These are phyloP conservation scores for Cicer pinnatifidum DNA, from an alignment of 306 rosid genomes.

Conservation along the genomic window DNA sequence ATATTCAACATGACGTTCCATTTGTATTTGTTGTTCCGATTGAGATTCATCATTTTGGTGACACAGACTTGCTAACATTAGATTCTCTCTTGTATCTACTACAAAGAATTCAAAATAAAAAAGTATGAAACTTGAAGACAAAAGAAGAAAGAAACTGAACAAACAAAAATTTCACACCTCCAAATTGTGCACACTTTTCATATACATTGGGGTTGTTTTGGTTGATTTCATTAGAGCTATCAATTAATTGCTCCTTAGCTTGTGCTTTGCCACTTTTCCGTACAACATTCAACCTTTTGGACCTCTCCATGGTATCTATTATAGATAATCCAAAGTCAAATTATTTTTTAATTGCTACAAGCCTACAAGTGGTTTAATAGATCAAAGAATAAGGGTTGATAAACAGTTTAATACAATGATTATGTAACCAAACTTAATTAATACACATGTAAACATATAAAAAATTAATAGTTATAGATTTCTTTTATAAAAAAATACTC, in stretches of 20 bases:
- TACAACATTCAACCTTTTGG: constrained; percentile 5
- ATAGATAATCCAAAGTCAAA: background rate
- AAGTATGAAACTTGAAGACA: constrained; percentile 14
- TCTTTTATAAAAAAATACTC: background rate
- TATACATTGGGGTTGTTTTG: background rate
- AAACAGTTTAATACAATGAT: constrained; percentile 7
- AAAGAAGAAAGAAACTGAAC: background rate
- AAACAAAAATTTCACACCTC: background rate
- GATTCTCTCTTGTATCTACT: constrained; percentile 9
- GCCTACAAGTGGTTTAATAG: background rate
- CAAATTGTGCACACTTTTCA: constrained; percentile 6
- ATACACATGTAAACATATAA: background rate
- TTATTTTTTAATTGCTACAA: background rate
- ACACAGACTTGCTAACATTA: background rate
- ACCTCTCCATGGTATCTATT: constrained; percentile 1
- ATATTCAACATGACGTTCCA: background rate
- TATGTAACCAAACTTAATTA: background rate
- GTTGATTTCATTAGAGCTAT: constrained; percentile 7
- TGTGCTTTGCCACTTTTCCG: constrained; percentile 4
- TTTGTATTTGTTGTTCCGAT: constrained; percentile 14
- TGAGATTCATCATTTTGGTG: constrained; percentile 6
- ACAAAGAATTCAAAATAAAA: background rate
- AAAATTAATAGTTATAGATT: background rate
- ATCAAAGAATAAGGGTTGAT: background rate
- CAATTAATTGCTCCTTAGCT: background rate